phyloP scores from a whole-genome alignment of 2,329 filamentous ascomycete species.

The Trichoderma lentiforme region DNA sequence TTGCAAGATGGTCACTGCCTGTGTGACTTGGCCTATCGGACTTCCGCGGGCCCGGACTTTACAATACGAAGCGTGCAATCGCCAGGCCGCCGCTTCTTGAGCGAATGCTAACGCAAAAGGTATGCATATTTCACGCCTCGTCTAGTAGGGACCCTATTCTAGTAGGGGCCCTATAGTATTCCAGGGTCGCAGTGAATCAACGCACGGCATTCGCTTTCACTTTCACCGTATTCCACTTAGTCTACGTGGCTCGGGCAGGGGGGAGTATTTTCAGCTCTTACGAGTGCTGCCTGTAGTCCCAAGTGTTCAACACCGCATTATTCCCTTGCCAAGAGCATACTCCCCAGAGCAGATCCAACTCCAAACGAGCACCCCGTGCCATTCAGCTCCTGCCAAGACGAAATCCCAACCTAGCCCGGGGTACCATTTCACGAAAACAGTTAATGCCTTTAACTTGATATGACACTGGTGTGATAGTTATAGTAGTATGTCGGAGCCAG shows the following conservation, averaged over 20 bases:
- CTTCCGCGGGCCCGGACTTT: not conserved
- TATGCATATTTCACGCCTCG: conserved; percentile 10
- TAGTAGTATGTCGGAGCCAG: not conserved
- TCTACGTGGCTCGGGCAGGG: not conserved
- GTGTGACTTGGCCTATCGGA: not conserved
- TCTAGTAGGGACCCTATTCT: not conserved
- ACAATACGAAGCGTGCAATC: not conserved
- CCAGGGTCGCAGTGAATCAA: not conserved
- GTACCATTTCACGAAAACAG: not conserved
- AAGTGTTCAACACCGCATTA: not conserved
- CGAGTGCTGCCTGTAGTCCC: not conserved
- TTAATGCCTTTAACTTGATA: not conserved
- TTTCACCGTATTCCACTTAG: not conserved
- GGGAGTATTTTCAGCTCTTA: not conserved
- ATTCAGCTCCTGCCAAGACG: not conserved
- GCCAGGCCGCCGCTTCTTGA: not conserved
- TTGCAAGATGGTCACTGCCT: not conserved
- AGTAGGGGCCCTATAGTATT: not conserved
- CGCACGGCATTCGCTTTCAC: not conserved
- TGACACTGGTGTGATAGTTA: not conserved
- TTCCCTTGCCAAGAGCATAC: not conserved
- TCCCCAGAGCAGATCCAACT: not conserved
- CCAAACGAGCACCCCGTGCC: not conserved
- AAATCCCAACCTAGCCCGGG: not conserved
- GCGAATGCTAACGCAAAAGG: conserved; percentile 2